Conservation (phyloP, 495 filamentous ascomycete species). For the Pseudomonodictys pantanalensis region DNA sequence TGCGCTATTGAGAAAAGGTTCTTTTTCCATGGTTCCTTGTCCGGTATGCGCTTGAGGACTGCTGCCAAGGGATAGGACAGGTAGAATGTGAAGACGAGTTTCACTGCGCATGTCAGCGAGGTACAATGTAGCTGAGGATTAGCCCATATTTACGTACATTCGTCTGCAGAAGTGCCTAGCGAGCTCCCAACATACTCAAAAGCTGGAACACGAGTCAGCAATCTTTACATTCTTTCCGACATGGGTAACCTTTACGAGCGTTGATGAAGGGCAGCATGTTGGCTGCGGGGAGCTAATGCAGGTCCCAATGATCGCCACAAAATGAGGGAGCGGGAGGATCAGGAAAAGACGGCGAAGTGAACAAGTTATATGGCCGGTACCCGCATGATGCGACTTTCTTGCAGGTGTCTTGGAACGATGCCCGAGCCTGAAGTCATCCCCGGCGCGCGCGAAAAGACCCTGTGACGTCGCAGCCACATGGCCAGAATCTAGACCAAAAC, state of each 20-base stretch:
- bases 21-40: conserved; percentile 78
- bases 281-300: conserved; percentile 3
- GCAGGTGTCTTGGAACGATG: neutral
- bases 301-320: neutral
- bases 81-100: conserved; percentile 86
- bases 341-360: neutral
- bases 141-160: too few species aligned
- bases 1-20: conserved; percentile 83
- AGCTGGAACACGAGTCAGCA: conserved; percentile 49
- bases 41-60: conserved; percentile 86
- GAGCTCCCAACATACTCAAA: conserved; percentile 63
- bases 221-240: neutral
- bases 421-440: neutral
- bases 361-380: neutral
- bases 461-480: conserved; percentile 10
- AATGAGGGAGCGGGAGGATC: neutral
- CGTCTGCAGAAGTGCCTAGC: conserved; percentile 79
- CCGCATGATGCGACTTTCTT: neutral
- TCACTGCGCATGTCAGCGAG: conserved; percentile 58
- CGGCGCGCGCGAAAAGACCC: neutral
- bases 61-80: conserved; percentile 90
- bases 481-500: neutral
- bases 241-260: conserved; percentile 54
- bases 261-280: conserved; percentile 87
- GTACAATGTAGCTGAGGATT: neutral